Percentiles rank a stretch among this genome's conserved stretches.
These are phyloP conservation scores for Colletotrichum theobromicola DNA, from an alignment of 2,329 filamentous ascomycete species.

Conservation along the genomic window DNA sequence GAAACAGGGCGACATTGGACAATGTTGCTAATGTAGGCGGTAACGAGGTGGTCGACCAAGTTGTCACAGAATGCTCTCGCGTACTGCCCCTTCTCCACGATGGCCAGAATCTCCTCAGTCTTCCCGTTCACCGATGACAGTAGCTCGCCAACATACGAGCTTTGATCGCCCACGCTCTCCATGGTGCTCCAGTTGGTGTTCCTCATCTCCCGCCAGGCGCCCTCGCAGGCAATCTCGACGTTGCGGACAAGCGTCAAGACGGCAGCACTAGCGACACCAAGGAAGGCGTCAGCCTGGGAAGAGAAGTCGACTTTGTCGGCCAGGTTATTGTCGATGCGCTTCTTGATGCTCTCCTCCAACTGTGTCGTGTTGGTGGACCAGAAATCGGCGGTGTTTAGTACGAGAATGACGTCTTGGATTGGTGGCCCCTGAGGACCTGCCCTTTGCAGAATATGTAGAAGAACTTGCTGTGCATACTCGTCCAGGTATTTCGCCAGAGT, in stretches of 20 bases:
- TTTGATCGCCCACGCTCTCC: constrained; percentile 92
- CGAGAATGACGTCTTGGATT: constrained; percentile 80
- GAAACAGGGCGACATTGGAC: constrained; percentile 90
- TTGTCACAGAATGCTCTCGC: constrained; percentile 95
- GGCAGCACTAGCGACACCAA: constrained; percentile 89
- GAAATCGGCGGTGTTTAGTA: constrained; percentile 96
- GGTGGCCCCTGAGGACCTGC: constrained; percentile 58
- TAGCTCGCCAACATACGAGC: constrained; percentile 86
- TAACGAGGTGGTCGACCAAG: constrained; percentile 85
- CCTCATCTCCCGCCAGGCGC: constrained; percentile 94
- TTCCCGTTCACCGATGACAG: constrained; percentile 74
- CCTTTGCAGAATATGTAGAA: constrained; percentile 72
- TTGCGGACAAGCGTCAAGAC: constrained; percentile 84
- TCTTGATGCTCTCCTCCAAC: constrained; percentile 92
- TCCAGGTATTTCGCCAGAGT: constrained; percentile 93
- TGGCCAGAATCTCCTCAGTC: constrained; percentile 74
- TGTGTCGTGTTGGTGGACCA: constrained; percentile 94
- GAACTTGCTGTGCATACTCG: constrained; percentile 91
- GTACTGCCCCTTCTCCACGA: constrained; percentile 91
- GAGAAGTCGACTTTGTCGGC: constrained; percentile 83
- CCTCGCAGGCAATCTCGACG: constrained; percentile 82
- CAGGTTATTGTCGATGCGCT: constrained; percentile 82
- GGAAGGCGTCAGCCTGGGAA: constrained; percentile 91
- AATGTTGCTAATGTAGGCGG: constrained; percentile 80
- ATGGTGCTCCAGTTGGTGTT: constrained; percentile 95